Conservation (phyloP, 495 filamentous ascomycete genomes). For the Penicillium antarcticum region DNA sequence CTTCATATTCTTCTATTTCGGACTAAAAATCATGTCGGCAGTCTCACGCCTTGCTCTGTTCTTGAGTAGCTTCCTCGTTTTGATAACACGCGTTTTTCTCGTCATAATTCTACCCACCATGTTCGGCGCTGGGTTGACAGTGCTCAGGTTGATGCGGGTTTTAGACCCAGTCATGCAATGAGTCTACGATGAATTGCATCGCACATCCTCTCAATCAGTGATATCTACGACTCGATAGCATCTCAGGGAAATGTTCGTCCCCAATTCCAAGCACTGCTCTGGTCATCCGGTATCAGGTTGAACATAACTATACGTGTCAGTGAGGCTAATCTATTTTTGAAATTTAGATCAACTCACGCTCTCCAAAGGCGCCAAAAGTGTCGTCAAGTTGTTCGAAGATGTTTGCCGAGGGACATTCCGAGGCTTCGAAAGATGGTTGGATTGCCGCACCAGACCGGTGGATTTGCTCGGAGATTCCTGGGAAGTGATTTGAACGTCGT, state of each 20-base stretch:
- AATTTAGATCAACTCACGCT: neutral
- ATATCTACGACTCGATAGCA: no score
- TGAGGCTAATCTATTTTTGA: neutral
- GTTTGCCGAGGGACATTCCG: neutral
- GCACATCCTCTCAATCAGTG: no score
- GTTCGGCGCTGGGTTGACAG: no score
- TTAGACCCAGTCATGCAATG: no score
- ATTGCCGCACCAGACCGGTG: neutral
- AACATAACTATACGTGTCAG: slow-evolving; percentile 3
- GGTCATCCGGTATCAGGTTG: slow-evolving; percentile 5
- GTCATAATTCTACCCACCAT: no score
- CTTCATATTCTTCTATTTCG: no score
- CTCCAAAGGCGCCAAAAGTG: slow-evolving; percentile 9
- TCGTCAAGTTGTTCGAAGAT: slow-evolving; percentile 9
- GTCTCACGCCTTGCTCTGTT: no score
- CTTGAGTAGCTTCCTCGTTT: no score
- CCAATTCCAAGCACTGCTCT: slow-evolving; percentile 5
- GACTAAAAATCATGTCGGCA: no score
- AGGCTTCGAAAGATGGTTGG: neutral
- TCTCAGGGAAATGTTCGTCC: neutral
- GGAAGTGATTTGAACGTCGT: neutral
- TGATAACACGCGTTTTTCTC: no score
- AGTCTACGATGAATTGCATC: no score
- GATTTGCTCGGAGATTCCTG: neutral
- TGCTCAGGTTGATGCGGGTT: no score